Base-by-base conservation (phyloP, 2,329 filamentous ascomycete species). In the Aspergillus awamori region DNA sequence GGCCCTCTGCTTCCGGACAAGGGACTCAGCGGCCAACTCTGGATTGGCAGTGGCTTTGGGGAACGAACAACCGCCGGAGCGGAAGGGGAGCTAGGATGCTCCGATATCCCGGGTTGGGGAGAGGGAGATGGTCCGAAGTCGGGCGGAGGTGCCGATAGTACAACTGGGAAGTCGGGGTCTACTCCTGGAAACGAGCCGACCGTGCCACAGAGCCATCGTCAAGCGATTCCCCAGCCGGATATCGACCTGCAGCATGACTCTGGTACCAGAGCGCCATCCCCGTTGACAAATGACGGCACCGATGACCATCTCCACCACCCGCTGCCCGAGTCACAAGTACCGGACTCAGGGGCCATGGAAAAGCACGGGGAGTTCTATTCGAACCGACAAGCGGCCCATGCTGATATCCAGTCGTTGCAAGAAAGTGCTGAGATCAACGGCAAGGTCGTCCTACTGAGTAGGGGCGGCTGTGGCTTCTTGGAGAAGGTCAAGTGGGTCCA, bases 401-500 rank as follows among this genome's bases (percentile, higher is more conserved):
- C 92, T 63, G 92, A 97, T 76, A 97, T 97, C 63, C 92, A 96
- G 74, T 94, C 90, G 1, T 82, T 97, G 63, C 93, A 97, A 77
- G 92, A 97, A 78, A 88, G 88, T 57, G 93, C 94, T 22, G 94
- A 98, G 74, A 98, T 99, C 65, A 84, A 89, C 33, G 95, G 95
- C 67, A 98, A 97, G 78, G 87, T 99, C 52, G 95, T 96, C 2
- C 81, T 99, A 56, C 82, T 99, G 59, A 96, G 92, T 75, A 88
- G 95, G 58, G 95, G 95, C 60, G 95, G 94, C 7, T 99, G 95
- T 76, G 95, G 95, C 5, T 99, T 99, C 75, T 79, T 97, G 62
- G 94, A 98, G 74, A 99, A 99, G 78, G 92, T 95, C 65, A 94
- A 96, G 80, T 99, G 95, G 95, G 92, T 91, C 11, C 95, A 99